Conservation (phyloP, 257 asterid species). For the Solanum clarkiae region DNA sequence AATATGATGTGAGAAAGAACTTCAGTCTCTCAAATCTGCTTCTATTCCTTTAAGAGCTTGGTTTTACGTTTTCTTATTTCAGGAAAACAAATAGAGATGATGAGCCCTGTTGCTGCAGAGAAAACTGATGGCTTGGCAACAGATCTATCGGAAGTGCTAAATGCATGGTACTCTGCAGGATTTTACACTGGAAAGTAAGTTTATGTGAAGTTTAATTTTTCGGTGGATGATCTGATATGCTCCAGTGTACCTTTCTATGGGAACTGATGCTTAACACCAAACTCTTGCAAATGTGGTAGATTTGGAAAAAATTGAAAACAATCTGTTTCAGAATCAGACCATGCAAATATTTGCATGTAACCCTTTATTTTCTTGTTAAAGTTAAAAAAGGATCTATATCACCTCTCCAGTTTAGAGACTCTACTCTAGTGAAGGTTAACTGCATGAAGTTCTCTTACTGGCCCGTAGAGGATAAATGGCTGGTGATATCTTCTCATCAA, state of each 20-base stretch:
- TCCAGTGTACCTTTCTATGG: neutral
- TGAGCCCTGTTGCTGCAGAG: neutral
- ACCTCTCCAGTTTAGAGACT: neutral
- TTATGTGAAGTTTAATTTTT: neutral
- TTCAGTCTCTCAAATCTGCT: neutral
- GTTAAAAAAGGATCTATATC: neutral
- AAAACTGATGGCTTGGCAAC: conserved; percentile 28
- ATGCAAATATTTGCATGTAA: neutral
- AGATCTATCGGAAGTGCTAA: conserved; percentile 48
- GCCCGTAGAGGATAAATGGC: neutral
- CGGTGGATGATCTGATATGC: neutral
- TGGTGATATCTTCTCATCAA: neutral
- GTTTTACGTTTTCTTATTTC: conserved; percentile 1
- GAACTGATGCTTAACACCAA: neutral
- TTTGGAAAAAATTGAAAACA: neutral
- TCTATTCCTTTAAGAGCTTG: neutral
- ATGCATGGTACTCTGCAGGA: conserved; percentile 79
- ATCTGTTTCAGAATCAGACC: neutral
- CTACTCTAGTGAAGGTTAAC: neutral
- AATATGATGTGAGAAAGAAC: neutral
- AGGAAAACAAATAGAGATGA: conserved; percentile 26
- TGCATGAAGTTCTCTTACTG: neutral
- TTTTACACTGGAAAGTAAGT: conserved; percentile 80
- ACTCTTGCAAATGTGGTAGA: neutral
- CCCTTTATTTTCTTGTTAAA: neutral